A percentile compares a stretch with the other conserved stretches of the same genome.
Conservation (phyloP, 225 moss, liverwort and hornwort genomes). For the Polytrichum formosum region DNA sequence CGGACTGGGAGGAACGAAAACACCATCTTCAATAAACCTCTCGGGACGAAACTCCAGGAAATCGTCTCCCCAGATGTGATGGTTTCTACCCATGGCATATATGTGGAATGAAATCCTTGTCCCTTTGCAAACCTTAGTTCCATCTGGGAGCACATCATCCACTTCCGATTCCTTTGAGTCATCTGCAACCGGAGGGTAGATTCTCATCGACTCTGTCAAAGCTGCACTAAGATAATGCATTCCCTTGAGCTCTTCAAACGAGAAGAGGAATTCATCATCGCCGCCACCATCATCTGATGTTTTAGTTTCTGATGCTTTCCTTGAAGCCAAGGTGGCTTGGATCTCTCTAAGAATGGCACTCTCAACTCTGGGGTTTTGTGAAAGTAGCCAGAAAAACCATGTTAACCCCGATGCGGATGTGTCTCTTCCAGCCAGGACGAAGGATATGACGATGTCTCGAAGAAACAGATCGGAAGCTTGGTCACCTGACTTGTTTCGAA, state of each 20-base stretch:
- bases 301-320: neutral
- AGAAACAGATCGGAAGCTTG: constrained; percentile 25
- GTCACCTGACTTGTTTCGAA: constrained; percentile 9
- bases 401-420: constrained; percentile 25
- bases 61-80: constrained; percentile 32
- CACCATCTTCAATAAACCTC: constrained; percentile 24
- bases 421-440: constrained; percentile 38
- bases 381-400: constrained; percentile 44
- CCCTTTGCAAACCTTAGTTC: constrained; percentile 23
- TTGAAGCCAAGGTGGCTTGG: neutral
- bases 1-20: constrained; percentile 22
- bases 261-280: neutral
- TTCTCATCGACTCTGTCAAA: constrained; percentile 33
- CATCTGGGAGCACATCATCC: constrained; percentile 39
- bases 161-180: constrained; percentile 33
- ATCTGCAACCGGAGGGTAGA: constrained; percentile 40
- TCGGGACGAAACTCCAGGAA: constrained; percentile 25
- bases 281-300: neutral
- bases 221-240: constrained; percentile 44
- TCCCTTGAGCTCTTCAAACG: constrained; percentile 25
- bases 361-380: constrained; percentile 17
- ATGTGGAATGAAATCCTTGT: constrained; percentile 21
- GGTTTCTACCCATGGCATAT: constrained; percentile 36
- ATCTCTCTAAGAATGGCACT: constrained; percentile 17
- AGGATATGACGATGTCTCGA: constrained; percentile 39